These are phyloP conservation scores for Apostasia shenzhenica DNA, from an alignment of 106 monocot genomes.

Conservation along the genomic window DNA sequence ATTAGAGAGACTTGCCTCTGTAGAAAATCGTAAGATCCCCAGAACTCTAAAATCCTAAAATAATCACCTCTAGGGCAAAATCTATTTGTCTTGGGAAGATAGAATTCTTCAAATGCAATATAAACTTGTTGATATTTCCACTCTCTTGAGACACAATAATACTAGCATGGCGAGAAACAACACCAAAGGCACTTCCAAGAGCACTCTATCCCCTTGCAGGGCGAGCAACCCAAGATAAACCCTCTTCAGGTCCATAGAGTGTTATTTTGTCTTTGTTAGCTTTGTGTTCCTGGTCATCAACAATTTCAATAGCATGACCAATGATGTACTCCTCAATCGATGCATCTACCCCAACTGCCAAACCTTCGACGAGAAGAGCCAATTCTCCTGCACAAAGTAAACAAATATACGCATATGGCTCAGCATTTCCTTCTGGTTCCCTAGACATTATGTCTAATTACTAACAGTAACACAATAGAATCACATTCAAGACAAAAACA, in stretches of 20 bases:
- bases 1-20: too few relatives aligned
- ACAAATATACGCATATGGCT: background rate
- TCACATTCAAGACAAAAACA: too few relatives aligned
- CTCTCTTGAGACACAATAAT: too few relatives aligned
- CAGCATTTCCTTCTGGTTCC: background rate
- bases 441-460: background rate
- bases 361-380: conserved; percentile 63
- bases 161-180: conserved; percentile 59
- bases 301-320: conserved; percentile 39
- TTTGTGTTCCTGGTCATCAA: conserved; percentile 22
- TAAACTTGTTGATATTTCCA: too few relatives aligned
- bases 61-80: too few relatives aligned
- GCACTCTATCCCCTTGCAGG: conserved; percentile 54
- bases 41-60: too few relatives aligned
- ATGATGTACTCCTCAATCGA: conserved; percentile 64
- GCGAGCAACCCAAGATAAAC: conserved; percentile 56
- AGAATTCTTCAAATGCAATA: too few relatives aligned
- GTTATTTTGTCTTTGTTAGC: conserved; percentile 33
- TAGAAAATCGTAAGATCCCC: too few relatives aligned
- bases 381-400: conserved; percentile 41
- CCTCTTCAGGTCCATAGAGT: conserved; percentile 44
- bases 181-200: conserved; percentile 52
- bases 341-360: conserved; percentile 50
- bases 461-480: too few relatives aligned
- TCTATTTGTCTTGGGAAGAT: too few relatives aligned